phyloP scores from a whole-genome alignment of 257 asterid genomes.

The Jasminum sambac region DNA sequence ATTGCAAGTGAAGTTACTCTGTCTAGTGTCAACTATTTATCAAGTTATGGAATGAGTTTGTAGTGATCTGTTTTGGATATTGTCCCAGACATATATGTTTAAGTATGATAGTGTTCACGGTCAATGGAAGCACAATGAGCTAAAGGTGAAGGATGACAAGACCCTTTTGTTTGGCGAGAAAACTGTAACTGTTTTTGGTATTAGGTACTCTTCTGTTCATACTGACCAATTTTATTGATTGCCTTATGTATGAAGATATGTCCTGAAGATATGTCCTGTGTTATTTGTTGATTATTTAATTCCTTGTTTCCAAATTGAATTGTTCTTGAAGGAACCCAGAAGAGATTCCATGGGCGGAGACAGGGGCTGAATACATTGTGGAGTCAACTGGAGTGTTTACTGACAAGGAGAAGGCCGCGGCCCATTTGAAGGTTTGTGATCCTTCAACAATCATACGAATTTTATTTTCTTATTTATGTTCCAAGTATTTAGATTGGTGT shows the following conservation, averaged over 20 bases:
- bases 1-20: background rate
- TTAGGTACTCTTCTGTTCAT: constrained; percentile 26
- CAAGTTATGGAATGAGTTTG: background rate
- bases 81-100: constrained; percentile 57
- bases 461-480: background rate
- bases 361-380: constrained; percentile 52
- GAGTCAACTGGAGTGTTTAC: constrained; percentile 58
- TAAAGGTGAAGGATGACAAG: constrained; percentile 55
- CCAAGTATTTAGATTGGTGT: background rate
- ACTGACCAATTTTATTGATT: background rate
- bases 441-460: background rate
- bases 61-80: background rate
- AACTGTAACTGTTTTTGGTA: constrained; percentile 48
- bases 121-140: constrained; percentile 59
- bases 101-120: constrained; percentile 68
- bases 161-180: constrained; percentile 62
- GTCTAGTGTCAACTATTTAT: background rate
- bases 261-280: background rate
- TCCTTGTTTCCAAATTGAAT: background rate
- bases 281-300: too few species aligned
- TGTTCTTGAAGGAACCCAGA: constrained; percentile 39
- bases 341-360: constrained; percentile 49
- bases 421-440: constrained; percentile 44
- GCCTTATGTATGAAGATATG: background rate
- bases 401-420: constrained; percentile 57